Base-by-base conservation (phyloP, 2,329 filamentous ascomycete genomes). In the Rachicladosporium sp. region DNA sequence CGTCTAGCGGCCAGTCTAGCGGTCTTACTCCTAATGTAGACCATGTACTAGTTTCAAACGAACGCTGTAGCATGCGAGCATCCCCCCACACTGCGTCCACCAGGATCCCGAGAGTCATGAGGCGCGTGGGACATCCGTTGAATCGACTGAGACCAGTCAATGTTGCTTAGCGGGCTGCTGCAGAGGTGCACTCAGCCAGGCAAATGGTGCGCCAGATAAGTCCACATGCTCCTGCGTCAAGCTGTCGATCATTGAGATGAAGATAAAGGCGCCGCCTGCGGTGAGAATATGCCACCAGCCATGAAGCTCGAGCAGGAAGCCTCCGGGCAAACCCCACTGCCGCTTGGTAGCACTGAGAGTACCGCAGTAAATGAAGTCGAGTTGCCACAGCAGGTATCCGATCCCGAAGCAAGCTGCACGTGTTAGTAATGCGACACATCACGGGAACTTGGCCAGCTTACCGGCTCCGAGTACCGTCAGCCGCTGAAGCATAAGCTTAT, bases 281-380 rank as follows among this genome's bases (percentile, higher is more conserved):
- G 39, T 41, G 7, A 41, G n/a, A 6, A 36, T 6, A 12, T 41
- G 39, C 39, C 39, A 41, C 39, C 39, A 41, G 21, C 39, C 39
- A 29, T 41, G 39, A 10, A 41, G 36, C 35, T 41, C 39, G 12
- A 41, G 23, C 30, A 41, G 3, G 30, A 41, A 41, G n/a, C 39
- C 23, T 35, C 39, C 37, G 7, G 39, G 39, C 39, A 41, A 33
- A 3, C 39, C 39, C 4, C 36, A 12, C 2, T 34, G 34, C 8
- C 35, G 39, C 12, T 41, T 41, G 35, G 30, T 36, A 10, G 39
- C 35, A 6, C 31, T 41, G 1, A 41, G 31, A 13, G 36, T 6
- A 12, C 34, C n/a, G 34, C 39, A 41, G 23, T 41, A 41, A 31
- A 41, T 41, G 21, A 41, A 41, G 10, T 41, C 39, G n/a, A 41